Percentiles rank a stretch among this genome's conserved stretches.
Evolutionary conservation across 1,139 yeast genomes (phyloP).

Genomic region (Hansenula lynferdii): DNA sequence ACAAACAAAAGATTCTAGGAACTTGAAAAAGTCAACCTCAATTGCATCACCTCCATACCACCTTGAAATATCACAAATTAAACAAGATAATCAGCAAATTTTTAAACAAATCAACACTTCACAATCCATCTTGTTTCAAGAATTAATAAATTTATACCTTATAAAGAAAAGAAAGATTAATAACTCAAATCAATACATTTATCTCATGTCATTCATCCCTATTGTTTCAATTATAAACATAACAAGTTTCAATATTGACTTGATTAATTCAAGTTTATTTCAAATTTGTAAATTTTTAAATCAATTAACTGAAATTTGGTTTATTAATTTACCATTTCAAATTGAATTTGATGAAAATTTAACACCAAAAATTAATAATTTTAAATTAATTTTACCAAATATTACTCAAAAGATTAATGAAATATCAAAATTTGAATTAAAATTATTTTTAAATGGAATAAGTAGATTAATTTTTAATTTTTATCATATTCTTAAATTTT

Average conservation of each 20-base stretch:
- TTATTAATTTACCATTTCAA: conserved; percentile 12
- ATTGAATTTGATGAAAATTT: conserved; percentile 5
- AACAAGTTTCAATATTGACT: conserved; percentile 13
- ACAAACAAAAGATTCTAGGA: neutral
- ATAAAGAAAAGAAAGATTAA: conserved; percentile 14
- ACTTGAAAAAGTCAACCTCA: neutral
- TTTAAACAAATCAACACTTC: conserved; percentile 18
- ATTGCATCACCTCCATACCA: too few relatives aligned
- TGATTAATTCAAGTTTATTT: conserved; percentile 14
- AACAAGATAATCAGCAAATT: conserved; percentile 1
- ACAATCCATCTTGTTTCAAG: conserved; percentile 19
- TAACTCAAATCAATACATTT: conserved; percentile 8
- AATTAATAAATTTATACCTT: conserved; percentile 16
- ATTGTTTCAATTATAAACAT: conserved; percentile 13
- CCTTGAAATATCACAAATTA: neutral
- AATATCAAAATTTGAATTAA: conserved; percentile 9
- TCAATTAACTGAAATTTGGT: conserved; percentile 12
- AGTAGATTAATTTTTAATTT: conserved; percentile 11
- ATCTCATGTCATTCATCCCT: conserved; percentile 18
- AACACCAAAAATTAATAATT: conserved; percentile 7
- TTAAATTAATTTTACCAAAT: conserved; percentile 6
- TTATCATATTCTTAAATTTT: conserved; percentile 2
- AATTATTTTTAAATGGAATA: conserved; percentile 9
- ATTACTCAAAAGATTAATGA: conserved; percentile 6
- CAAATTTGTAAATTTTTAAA: conserved; percentile 12